A percentile compares a stretch with the other conserved stretches of the same genome.
Evolutionary conservation across 2,329 filamentous ascomycete genomes (phyloP).

Genomic region (Aspergillus versicolor): DNA sequence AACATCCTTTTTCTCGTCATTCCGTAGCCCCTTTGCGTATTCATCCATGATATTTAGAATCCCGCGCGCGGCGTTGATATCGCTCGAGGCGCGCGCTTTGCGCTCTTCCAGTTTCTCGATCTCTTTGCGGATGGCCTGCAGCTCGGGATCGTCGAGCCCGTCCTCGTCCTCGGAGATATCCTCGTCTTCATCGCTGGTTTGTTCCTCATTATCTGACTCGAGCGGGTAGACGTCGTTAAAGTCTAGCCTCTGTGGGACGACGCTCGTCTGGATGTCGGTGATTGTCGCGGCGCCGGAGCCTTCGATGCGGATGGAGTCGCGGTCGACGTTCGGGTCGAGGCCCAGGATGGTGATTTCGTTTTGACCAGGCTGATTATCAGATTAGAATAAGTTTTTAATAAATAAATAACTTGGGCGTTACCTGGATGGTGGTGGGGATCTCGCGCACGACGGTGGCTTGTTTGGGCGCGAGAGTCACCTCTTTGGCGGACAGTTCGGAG

Average conservation of each 20-base stretch:
- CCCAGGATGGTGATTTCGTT: conserved; percentile 60
- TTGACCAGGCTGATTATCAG: conserved; percentile 45
- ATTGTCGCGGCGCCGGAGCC: conserved; percentile 59
- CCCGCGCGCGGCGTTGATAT: conserved; percentile 23
- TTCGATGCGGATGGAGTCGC: conserved; percentile 61
- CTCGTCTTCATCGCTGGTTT: background rate
- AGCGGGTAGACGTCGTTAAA: conserved; percentile 56
- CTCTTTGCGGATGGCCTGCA: conserved; percentile 25
- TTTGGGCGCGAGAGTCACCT: conserved; percentile 63
- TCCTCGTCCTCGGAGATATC: conserved; percentile 10
- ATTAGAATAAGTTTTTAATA: background rate
- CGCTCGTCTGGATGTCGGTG: conserved; percentile 62
- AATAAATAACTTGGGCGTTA: conserved; percentile 19
- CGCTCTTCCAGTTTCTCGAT: conserved; percentile 32
- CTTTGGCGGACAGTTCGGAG: conserved; percentile 58
- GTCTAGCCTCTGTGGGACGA: conserved; percentile 55
- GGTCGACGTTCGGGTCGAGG: conserved; percentile 53
- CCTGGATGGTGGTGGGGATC: conserved; percentile 54
- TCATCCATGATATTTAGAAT: conserved; percentile 32
- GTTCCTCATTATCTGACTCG: background rate
- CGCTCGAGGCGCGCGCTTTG: conserved; percentile 31
- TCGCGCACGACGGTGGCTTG: conserved; percentile 62
- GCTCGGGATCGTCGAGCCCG: conserved; percentile 19
- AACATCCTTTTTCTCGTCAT: conserved; percentile 31
- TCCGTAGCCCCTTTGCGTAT: conserved; percentile 33